Percentiles rank a stretch among this genome's conserved stretches.
Evolutionary conservation across 345 rosid genomes (phyloP).

Genomic region (Kandelia obovata): DNA sequence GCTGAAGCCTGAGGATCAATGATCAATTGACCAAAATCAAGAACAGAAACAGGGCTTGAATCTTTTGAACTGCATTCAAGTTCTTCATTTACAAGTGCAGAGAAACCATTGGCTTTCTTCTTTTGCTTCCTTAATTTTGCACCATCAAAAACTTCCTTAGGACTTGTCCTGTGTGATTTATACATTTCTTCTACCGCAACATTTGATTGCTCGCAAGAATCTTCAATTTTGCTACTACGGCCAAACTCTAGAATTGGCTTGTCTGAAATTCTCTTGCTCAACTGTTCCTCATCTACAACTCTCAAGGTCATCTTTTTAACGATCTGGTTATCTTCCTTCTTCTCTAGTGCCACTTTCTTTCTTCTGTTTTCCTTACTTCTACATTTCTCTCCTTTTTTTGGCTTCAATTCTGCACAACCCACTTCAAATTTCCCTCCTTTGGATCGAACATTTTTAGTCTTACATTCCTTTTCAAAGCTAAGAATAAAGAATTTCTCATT

Average conservation of each 20-base stretch:
- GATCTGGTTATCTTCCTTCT: conserved; percentile 14
- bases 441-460: conserved; percentile 4
- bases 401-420: conserved; percentile 32
- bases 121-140: conserved; percentile 24
- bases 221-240: background rate
- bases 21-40: conserved; percentile 52
- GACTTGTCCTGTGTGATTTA: background rate
- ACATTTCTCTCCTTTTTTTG: conserved; percentile 24
- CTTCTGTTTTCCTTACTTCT: conserved; percentile 22
- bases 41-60: conserved; percentile 88
- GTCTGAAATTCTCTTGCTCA: conserved; percentile 4
- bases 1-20: conserved; percentile 31
- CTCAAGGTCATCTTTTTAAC: conserved; percentile 11
- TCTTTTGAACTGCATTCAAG: conserved; percentile 51
- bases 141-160: conserved; percentile 12
- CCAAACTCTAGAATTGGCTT: conserved; percentile 3
- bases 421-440: conserved; percentile 18
- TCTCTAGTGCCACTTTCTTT: conserved; percentile 7
- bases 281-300: conserved; percentile 9
- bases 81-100: conserved; percentile 26
- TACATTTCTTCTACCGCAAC: background rate
- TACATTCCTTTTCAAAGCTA: conserved; percentile 44
- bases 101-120: conserved; percentile 10
- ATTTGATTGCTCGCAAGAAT: background rate
- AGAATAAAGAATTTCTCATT: conserved; percentile 60